Evolutionary conservation across 139 green algal species (phyloP).

Genomic region (Pseudopediastrum boryanum): DNA sequence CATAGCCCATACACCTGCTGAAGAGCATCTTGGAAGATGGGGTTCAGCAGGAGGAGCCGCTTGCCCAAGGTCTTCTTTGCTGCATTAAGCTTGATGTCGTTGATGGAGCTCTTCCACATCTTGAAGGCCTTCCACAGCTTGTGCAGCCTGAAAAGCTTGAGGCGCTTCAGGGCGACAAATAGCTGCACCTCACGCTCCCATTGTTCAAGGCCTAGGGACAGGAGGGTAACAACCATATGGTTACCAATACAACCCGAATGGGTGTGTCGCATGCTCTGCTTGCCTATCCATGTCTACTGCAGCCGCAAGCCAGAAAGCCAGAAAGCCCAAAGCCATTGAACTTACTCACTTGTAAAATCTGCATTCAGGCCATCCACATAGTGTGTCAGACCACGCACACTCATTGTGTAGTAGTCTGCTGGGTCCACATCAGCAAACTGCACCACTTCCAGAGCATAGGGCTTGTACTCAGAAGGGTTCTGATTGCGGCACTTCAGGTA

Average conservation of each 20-base stretch:
- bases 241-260: too few relatives aligned
- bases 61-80: slow-evolving; percentile 55
- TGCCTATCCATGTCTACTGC: too few relatives aligned
- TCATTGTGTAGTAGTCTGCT: slow-evolving; percentile 84
- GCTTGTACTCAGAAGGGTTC: slow-evolving; percentile 72
- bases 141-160: slow-evolving; percentile 74
- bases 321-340: too few relatives aligned
- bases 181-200: slow-evolving; percentile 81
- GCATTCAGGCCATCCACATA: slow-evolving; percentile 62
- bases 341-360: slow-evolving; percentile 74
- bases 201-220: slow-evolving; percentile 61
- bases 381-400: slow-evolving; percentile 74
- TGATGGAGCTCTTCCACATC: slow-evolving; percentile 67
- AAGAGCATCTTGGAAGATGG: slow-evolving; percentile 71
- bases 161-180: slow-evolving; percentile 66
- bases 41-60: slow-evolving; percentile 77
- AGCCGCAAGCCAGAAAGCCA: too few relatives aligned
- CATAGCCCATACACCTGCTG: slow-evolving; percentile 64
- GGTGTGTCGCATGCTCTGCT: too few relatives aligned
- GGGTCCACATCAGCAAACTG: slow-evolving; percentile 43
- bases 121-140: slow-evolving; percentile 81
- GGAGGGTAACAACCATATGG: background rate
- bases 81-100: slow-evolving; percentile 63
- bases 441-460: slow-evolving; percentile 78
- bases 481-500: slow-evolving; percentile 65